Base-by-base conservation (phyloP, 768 basidiomycete genomes). In the Rhizopogon vinicolor region DNA sequence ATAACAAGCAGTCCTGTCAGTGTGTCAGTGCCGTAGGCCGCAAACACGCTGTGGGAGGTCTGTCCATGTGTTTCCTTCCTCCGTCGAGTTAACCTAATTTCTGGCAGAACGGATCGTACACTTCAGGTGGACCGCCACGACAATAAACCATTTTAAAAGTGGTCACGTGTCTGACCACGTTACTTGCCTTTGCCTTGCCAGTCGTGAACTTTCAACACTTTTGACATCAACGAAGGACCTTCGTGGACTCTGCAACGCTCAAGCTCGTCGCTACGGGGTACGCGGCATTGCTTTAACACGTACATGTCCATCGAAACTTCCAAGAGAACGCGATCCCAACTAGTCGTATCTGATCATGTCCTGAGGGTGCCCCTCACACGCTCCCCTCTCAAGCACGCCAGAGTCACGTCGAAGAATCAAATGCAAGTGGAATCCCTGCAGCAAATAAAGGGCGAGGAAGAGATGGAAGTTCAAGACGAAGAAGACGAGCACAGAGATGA, bases 381-480 rank as follows among this genome's bases (percentile, higher is more conserved):
- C 29, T 83, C 81, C 19, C 81, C 82, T 2, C 70, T 83, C 69
- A 83, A 84, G 64, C 71, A 74, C 62, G 82, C 82, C 49, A 74
- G 75, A 48, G 74, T 62, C 51, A 65, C 74, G 12, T 54, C 44
- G 5, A 42, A 44, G 51, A 25, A 29, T 5, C 9, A 46, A 25
- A 54, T 16, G 7, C 18, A 18, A 37, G 44, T 42, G 40, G 49
- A 50, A 12, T 44, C 41, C 43, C 22, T 12, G 2, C 44, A 28
- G 54, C 42, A 49, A 33, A 46, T 33, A 14, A 51, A 40, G 33
- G 49, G 48, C 0, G 49, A 44, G 16, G 31, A 44, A 31, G n/a
- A 18, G 12, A 54, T 53, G 55, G 28, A 44, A 7, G 28, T 16
- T 18, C 59, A 62, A 41, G 60, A 57, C 7, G 68, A 67, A 4